Percentiles rank a stretch among this genome's conserved stretches.
phyloP scores from a whole-genome alignment of 2,329 filamentous ascomycete species.

The Harringtonia aguacate region DNA sequence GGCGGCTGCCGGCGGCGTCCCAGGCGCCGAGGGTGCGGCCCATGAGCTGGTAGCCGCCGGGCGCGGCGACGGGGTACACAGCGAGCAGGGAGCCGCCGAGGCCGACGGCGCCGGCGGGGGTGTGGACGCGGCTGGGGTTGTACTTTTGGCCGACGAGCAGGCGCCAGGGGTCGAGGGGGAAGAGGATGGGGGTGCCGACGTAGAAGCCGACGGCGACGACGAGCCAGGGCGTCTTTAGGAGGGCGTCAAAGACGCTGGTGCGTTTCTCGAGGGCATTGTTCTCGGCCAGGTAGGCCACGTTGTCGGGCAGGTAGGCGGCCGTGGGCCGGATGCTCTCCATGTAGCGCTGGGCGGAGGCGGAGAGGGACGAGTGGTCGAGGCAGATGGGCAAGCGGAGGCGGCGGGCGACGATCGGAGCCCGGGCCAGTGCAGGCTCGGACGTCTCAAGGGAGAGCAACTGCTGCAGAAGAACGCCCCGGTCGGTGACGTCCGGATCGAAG shows the following conservation, averaged over 20 bases:
- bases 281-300: constrained; percentile 26
- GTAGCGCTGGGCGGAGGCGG: constrained; percentile 41
- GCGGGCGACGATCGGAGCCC: constrained; percentile 3
- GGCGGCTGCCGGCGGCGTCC: constrained; percentile 5
- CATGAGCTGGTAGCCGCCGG: constrained; percentile 25
- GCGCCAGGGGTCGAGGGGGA: constrained; percentile 15
- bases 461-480: too few relatives aligned
- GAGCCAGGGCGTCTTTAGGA: constrained; percentile 9
- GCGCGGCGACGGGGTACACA: constrained; percentile 25
- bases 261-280: constrained; percentile 17
- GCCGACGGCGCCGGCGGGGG: constrained; percentile 24
- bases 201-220: constrained; percentile 21
- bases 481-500: too few relatives aligned
- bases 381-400: constrained; percentile 14
- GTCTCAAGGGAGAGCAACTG: too few relatives aligned
- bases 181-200: constrained; percentile 8
- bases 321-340: constrained; percentile 45
- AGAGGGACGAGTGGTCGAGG: constrained; percentile 13
- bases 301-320: constrained; percentile 41
- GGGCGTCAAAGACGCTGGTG: not conserved
- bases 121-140: constrained; percentile 23
- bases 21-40: not conserved
- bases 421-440: too few relatives aligned
- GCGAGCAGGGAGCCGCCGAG: constrained; percentile 23
- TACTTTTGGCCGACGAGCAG: constrained; percentile 18